Conservation (phyloP, 768 basidiomycete genomes). For the Hygrophorus russula region DNA sequence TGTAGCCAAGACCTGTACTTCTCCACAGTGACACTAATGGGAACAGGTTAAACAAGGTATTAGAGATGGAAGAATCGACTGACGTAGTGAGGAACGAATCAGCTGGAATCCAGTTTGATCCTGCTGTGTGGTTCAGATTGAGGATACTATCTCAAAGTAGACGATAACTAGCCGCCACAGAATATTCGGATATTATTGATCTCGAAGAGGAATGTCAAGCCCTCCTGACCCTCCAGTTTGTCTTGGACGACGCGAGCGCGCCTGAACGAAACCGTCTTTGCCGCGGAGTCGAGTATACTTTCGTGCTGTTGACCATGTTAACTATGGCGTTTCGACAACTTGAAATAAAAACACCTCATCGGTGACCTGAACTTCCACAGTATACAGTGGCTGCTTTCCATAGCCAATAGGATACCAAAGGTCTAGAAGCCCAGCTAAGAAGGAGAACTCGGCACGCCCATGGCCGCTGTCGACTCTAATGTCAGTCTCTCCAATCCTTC, state of each 20-base stretch:
- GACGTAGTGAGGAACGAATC: slow-evolving; percentile 85
- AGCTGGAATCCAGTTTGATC: slow-evolving; percentile 92
- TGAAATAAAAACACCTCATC: slow-evolving; percentile 32
- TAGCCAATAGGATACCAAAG: slow-evolving; percentile 86
- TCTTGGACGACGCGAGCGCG: slow-evolving; percentile 73
- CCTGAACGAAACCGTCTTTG: slow-evolving; percentile 65
- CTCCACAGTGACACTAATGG: slow-evolving; percentile 27
- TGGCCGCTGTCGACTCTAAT: slow-evolving; percentile 24
- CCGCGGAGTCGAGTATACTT: slow-evolving; percentile 38
- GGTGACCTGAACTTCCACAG: slow-evolving; percentile 39
- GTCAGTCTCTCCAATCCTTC: slow-evolving; percentile 26
- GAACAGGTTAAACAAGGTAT: background rate
- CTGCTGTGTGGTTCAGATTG: slow-evolving; percentile 17
- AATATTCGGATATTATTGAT: slow-evolving; percentile 85
- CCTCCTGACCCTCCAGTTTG: slow-evolving; percentile 62
- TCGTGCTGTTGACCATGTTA: slow-evolving; percentile 27
- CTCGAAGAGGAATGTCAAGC: slow-evolving; percentile 82
- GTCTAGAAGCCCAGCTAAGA: slow-evolving; percentile 45
- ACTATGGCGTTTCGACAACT: background rate
- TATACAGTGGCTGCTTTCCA: slow-evolving; percentile 74
- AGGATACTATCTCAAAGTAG: background rate
- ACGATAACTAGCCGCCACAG: slow-evolving; percentile 48
- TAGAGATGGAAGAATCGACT: slow-evolving; percentile 12
- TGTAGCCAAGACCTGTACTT: slow-evolving; percentile 77
- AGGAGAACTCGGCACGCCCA: slow-evolving; percentile 33